phyloP scores from a whole-genome alignment of 176 grass and related monocot genomes.

The Cymbopogon citratus region DNA sequence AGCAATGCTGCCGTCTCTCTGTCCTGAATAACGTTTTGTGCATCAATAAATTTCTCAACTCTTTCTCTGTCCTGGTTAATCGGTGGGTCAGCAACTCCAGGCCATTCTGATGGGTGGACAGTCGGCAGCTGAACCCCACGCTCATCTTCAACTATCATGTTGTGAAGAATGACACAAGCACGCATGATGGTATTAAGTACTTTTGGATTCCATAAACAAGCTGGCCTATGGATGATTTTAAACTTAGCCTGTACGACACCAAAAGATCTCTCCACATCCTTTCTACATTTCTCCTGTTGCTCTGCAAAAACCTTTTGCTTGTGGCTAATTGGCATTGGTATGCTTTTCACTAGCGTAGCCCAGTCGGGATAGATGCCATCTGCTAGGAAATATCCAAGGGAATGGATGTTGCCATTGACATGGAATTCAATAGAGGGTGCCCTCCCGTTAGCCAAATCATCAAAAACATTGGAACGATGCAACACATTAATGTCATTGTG shows the following conservation, averaged over 20 bases:
- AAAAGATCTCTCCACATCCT: too few relatives aligned
- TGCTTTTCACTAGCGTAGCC: slow-evolving; percentile 1
- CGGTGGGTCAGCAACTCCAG: background rate
- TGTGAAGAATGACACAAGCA: background rate
- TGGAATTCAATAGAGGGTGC: background rate
- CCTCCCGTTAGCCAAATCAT: background rate
- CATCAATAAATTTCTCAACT: background rate
- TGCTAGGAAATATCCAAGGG: background rate
- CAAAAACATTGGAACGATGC: background rate
- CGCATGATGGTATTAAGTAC: background rate
- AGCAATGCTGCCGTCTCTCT: background rate
- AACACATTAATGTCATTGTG: background rate
- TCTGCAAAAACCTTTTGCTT: background rate
- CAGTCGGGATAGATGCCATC: background rate
- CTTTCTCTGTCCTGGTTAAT: background rate
- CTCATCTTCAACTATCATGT: background rate
- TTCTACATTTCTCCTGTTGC: background rate
- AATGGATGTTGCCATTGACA: background rate
- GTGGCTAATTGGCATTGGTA: background rate
- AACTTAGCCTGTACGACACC: too few relatives aligned
- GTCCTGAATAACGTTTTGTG: background rate
- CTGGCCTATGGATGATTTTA: background rate
- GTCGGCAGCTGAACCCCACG: background rate
- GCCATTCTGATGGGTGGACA: background rate
- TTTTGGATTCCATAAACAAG: background rate